These are phyloP conservation scores for Teratosphaeria viscida DNA, from an alignment of 2,329 filamentous ascomycete genomes.

Conservation along the genomic window DNA sequence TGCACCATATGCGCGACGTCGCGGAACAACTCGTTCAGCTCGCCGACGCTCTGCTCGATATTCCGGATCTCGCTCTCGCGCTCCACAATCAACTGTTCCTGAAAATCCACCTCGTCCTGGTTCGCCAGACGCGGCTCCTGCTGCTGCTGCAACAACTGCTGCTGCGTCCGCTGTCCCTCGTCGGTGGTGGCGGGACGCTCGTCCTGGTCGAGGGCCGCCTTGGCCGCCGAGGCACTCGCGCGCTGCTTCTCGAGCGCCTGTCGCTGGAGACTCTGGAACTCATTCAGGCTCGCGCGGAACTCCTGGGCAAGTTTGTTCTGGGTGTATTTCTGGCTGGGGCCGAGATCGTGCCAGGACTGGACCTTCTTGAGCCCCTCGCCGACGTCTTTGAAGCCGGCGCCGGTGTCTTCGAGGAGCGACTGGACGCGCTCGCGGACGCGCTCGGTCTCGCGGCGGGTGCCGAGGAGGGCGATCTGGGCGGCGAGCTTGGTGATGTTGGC, in stretches of 20 bases:
- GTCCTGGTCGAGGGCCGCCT: conserved; percentile 59
- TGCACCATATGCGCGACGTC: conserved; percentile 96
- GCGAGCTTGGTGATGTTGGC: conserved; percentile 77
- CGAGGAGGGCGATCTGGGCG: conserved; percentile 74
- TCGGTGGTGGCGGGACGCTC: conserved; percentile 24
- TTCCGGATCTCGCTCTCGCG: conserved; percentile 94
- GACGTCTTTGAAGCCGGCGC: conserved; percentile 77
- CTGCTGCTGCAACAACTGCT: conserved; percentile 48
- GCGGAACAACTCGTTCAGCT: conserved; percentile 91
- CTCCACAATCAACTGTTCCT: conserved; percentile 89
- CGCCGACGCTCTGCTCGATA: conserved; percentile 91
- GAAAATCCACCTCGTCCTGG: conserved; percentile 94
- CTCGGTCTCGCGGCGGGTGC: conserved; percentile 83
- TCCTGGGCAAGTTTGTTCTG: conserved; percentile 91
- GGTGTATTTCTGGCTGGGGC: conserved; percentile 87
- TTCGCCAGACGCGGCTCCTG: conserved; percentile 72
- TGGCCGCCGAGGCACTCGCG: conserved; percentile 71
- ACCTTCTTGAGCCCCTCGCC: conserved; percentile 91
- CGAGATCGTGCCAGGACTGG: conserved; percentile 58
- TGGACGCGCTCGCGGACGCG: conserved; percentile 84
- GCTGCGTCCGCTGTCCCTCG: conserved; percentile 47
- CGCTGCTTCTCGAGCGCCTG: conserved; percentile 86
- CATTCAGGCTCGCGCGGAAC: conserved; percentile 76
- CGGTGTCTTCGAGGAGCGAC: conserved; percentile 75
- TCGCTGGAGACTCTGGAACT: conserved; percentile 88